Conservation (phyloP, 176 grass and related monocot genomes). For the Otatea glauca region DNA sequence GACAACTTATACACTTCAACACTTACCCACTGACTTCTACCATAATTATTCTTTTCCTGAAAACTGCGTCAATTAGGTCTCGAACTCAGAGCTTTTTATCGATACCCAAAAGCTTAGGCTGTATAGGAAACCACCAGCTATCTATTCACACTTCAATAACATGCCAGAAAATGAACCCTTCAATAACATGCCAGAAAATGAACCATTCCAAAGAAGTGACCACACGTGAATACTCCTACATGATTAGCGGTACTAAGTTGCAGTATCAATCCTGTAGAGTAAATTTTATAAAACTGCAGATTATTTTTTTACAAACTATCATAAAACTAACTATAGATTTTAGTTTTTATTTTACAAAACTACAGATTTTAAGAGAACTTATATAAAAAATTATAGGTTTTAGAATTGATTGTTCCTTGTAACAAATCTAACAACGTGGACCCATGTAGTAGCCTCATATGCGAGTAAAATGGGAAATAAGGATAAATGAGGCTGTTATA, state of each 20-base stretch:
- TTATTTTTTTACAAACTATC: too few species aligned
- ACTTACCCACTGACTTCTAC: not conserved
- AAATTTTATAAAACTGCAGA: too few species aligned
- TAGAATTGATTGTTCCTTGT: too few species aligned
- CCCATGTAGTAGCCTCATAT: too few species aligned
- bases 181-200: not conserved
- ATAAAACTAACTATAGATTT: too few species aligned
- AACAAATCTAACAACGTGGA: too few species aligned
- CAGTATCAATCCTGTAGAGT: not conserved
- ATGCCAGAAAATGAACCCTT: not conserved
- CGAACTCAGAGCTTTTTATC: not conserved
- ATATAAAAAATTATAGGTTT: too few species aligned
- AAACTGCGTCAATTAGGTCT: not conserved
- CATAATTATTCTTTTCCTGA: not conserved
- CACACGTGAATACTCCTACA: not conserved
- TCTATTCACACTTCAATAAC: not conserved
- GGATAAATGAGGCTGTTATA: too few species aligned
- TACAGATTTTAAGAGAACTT: too few species aligned
- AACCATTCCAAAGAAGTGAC: not conserved
- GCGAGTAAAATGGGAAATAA: too few species aligned
- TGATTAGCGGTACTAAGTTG: not conserved
- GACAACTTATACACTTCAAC: not conserved
- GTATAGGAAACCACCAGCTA: not conserved
- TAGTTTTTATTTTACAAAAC: too few species aligned
- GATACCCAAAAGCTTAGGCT: not conserved